Evolutionary conservation across 2,329 filamentous ascomycete species (phyloP).

Genomic region (Graphiopsis chlorocephala): DNA sequence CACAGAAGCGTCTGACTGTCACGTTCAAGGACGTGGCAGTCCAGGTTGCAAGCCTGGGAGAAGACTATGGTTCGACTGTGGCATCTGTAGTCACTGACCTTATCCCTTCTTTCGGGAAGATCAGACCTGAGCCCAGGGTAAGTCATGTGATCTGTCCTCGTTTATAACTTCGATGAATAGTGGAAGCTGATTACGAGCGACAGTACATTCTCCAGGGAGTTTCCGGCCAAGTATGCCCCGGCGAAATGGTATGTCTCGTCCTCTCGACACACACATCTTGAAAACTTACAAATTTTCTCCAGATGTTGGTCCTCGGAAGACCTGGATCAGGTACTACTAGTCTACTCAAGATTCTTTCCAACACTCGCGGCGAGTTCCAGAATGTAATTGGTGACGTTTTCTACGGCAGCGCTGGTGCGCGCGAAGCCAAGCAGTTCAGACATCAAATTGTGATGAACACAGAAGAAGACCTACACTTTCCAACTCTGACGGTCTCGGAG

Average conservation of each 20-base stretch:
- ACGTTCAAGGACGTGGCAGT: conserved; percentile 9
- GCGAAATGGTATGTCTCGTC: conserved; percentile 46
- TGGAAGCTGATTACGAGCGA: not conserved
- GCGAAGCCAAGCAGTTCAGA: conserved; percentile 44
- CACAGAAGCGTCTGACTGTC: conserved; percentile 9
- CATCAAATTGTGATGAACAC: conserved; percentile 47
- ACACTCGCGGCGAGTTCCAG: conserved; percentile 45
- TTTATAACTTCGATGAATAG: not conserved
- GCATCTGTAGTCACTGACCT: conserved; percentile 6
- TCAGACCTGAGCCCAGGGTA: not conserved
- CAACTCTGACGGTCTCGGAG: conserved; percentile 55
- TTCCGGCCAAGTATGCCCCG: conserved; percentile 2
- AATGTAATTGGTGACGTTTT: conserved; percentile 41
- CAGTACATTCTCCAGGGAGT: conserved; percentile 3
- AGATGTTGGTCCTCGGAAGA: conserved; percentile 17
- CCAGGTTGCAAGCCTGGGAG: conserved; percentile 3
- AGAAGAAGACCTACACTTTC: conserved; percentile 53
- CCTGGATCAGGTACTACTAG: conserved; percentile 63
- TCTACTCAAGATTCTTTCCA: conserved; percentile 64
- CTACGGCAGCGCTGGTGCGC: conserved; percentile 49
- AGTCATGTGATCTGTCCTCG: not conserved
- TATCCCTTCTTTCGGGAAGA: not conserved
- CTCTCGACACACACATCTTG: conserved; percentile 52
- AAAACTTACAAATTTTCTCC: conserved; percentile 51
- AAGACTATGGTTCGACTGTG: conserved; percentile 8